Evolutionary conservation across 106 monocot species (phyloP).

Genomic region (Alisma plantagoaquatica): DNA sequence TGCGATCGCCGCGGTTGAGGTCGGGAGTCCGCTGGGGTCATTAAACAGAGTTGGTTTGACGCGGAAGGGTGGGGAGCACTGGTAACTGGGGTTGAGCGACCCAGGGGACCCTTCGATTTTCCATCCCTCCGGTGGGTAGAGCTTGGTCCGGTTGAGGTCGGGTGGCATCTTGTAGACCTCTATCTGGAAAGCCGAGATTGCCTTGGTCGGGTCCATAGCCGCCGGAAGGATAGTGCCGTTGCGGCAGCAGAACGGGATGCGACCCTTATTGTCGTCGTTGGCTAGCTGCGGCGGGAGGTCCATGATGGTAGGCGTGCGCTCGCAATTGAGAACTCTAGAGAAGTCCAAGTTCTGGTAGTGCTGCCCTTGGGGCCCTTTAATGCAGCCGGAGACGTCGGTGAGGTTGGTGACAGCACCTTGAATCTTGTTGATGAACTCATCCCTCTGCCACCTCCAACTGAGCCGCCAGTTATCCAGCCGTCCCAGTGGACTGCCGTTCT

Average conservation of each 20-base stretch:
- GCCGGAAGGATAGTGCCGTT: slow-evolving; percentile 81
- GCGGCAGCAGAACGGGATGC: slow-evolving; percentile 65
- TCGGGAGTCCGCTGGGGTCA: slow-evolving; percentile 50
- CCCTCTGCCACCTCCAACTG: slow-evolving; percentile 65
- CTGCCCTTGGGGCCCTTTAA: slow-evolving; percentile 45
- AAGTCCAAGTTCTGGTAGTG: slow-evolving; percentile 66
- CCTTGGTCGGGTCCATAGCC: slow-evolving; percentile 48
- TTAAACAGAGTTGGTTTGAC: slow-evolving; percentile 56
- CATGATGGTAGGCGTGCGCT: slow-evolving; percentile 36
- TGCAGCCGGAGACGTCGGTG: slow-evolving; percentile 35
- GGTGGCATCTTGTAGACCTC: slow-evolving; percentile 98
- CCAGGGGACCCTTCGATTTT: slow-evolving; percentile 39
- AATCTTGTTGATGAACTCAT: slow-evolving; percentile 60
- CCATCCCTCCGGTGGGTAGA: slow-evolving; percentile 59
- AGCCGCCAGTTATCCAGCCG: slow-evolving; percentile 89
- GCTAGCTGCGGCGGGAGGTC: slow-evolving; percentile 44
- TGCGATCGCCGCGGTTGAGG: slow-evolving; percentile 35
- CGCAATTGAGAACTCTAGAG: slow-evolving; percentile 59
- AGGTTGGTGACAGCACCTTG: slow-evolving; percentile 53
- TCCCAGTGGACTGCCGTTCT: slow-evolving; percentile 44
- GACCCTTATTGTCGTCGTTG: slow-evolving; percentile 50
- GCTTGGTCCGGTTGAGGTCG: slow-evolving; percentile 54
- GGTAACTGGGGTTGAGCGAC: slow-evolving; percentile 57
- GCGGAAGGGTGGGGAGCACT: slow-evolving; percentile 46
- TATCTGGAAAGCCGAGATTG: slow-evolving; percentile 72